Evolutionary conservation across 106 monocot genomes (phyloP), one percentile per base, ranked within the genome.

Genomic region (Triglochin maritima): DNA sequence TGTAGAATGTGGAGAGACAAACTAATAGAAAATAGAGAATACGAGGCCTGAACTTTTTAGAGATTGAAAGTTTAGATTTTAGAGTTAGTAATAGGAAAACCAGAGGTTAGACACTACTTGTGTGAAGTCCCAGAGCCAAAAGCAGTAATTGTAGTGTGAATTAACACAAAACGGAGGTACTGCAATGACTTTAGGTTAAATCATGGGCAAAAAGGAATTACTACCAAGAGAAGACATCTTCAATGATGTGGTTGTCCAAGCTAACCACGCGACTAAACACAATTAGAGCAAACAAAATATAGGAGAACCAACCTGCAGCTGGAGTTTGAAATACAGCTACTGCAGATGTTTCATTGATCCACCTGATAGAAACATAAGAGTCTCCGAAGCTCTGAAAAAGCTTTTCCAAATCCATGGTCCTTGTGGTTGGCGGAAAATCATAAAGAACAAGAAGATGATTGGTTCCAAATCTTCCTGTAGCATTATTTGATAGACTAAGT

Each of bases 321-420:
- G 95, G 90, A 59, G 82, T 87, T 17, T 76, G 78, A 58, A 96
- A 96, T 16, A 90, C 90, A 12, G 87, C 95, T 68, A 96, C 81
- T 43, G 95, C 90, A 70, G 64, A 74, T 17, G 87, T 96, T 54
- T 96, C 87, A 75, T 85, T 78, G 16, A 96, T 77, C 90, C 95
- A 90, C 10, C 95, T 82, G 72, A 95, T 85, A 43, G 83, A 81
- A 64, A 95, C 64, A 14, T 73, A 82, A 64, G 62, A 60, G 53
- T 81, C 85, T 43, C 57, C 61, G 43, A 69, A 90, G 11, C 49
- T 70, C 62, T 86, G 81, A 60, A 90, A 85, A 49, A 83, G 56
- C 66, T 70, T 87, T 70, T 96, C 90, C 69, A 96, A 67, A n/a
- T 96, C 85, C 11, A 43, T 72, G 7, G 87, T 88, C 16, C 81